Evolutionary conservation across 495 filamentous ascomycete genomes (phyloP), one percentile per base, ranked within the genome.

Genomic region (Daldinia concentrica): DNA sequence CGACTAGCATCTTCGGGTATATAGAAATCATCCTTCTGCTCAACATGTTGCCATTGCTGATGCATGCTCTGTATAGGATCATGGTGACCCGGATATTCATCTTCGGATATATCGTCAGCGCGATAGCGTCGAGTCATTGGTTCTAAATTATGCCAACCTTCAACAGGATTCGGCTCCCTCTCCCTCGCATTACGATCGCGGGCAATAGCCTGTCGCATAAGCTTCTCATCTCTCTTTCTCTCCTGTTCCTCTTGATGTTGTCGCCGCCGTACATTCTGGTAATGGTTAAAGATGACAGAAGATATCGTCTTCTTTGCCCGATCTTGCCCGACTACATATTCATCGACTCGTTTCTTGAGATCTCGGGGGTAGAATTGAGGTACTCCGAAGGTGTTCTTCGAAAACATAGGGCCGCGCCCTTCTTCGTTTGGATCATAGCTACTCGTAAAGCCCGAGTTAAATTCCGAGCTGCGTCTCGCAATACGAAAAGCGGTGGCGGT

Each of bases 261-360:
- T 58, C 93, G 74, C 73, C 97, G 92, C 65, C 92, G 90, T 66
- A 97, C 87, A 39, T 91, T 86, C 81, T 97, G 94, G 77, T 97
- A 98, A 75, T 99, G 95, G 81, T 98, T 97, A 80, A 93, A 98
- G n/a, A 99, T 92, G 3, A 94, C 93, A 11, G 94, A 91, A 69
- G 93, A 95, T 58, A 98, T 86, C 26, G 94, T 91, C 78, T 95
- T 95, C 86, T 98, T 99, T n/a, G 95, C 93, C 56, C 92, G 90
- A 72, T 97, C 92, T 77, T 99, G 95, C 24, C 96, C 96, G 6
- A 99, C 95, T 6, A 99, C 95, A 78, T 93, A 98, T 76, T 95
- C 91, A 76, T 99, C 96, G 11, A 98, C 88, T 76, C 97, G 92
- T 71, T 93, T 86, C 80, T 98, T 98, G 71, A 99, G 83, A 64